Evolutionary conservation across 768 basidiomycete species (phyloP), one percentile per base, ranked within the genome.

Genomic region (Tylopilus subfusipes): DNA sequence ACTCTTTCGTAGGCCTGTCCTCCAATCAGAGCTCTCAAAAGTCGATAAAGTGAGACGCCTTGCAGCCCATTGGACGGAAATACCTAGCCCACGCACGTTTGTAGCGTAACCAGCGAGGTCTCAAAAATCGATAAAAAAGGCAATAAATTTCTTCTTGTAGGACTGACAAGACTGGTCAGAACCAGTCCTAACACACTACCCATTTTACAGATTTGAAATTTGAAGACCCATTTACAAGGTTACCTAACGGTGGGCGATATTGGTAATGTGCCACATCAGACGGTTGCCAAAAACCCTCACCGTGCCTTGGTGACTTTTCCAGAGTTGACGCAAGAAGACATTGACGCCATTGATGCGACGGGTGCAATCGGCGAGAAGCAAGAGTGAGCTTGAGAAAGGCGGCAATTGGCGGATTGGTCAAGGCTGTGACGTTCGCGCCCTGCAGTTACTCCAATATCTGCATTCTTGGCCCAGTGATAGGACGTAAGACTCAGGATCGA

Each of bases 181-280:
- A n/a, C n/a, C n/a, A n/a, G n/a, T n/a, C n/a, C n/a, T n/a, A n/a
- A n/a, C n/a, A n/a, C n/a, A n/a, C n/a, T n/a, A n/a, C n/a, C n/a
- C n/a, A n/a, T n/a, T n/a, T n/a, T n/a, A n/a, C n/a, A n/a, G n/a
- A n/a, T n/a, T n/a, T n/a, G n/a, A n/a, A n/a, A n/a, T n/a, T n/a
- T n/a, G n/a, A 80, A 82, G 58, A 71, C 73, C 2, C 77, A 89
- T 10, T 71, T 92, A 24, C 73, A 85, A 62, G 81, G 85, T 12
- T 91, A 91, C 65, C 72, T 88, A 43, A 73, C 70, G 46, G 85
- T 84, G 1, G 86, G 81, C 0, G 84, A 90, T 60, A 68, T 90
- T 13, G 56, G 84, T 84, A 34, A n/a, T 11, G 39, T 40, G 39
- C 21, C 39, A 0, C 21, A 21, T 34, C 30, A 8, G 18, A 18